phyloP scores from a whole-genome alignment of 2,329 filamentous ascomycete species.

The Sclerotinia trifoliorum region DNA sequence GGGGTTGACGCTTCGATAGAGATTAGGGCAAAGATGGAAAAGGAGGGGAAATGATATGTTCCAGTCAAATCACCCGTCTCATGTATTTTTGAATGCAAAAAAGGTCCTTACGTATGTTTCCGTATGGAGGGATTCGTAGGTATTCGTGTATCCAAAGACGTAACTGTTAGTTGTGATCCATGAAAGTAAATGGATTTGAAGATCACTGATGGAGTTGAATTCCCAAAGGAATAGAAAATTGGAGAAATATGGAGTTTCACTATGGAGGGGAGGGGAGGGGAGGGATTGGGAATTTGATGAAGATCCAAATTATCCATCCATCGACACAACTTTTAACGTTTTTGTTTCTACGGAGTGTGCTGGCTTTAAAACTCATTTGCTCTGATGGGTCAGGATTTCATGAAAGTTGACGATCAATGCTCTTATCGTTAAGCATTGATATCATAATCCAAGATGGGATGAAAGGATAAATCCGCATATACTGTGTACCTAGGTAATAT shows the following conservation, averaged over 20 bases:
- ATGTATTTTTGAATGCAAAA: slow-evolving; percentile 6
- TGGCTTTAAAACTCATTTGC: background rate
- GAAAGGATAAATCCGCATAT: slow-evolving; percentile 10
- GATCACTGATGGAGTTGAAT: background rate
- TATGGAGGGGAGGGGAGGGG: background rate
- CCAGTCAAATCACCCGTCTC: slow-evolving; percentile 8
- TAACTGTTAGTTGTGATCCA: background rate
- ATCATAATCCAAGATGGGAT: slow-evolving; percentile 9
- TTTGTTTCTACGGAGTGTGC: background rate
- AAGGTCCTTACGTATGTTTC: background rate
- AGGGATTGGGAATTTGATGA: slow-evolving; percentile 14
- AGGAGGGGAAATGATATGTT: slow-evolving; percentile 12
- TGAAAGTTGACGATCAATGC: slow-evolving; percentile 16
- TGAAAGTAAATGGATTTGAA: background rate
- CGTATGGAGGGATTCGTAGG: background rate
- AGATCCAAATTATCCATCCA: slow-evolving; percentile 16
- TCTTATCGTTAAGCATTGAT: background rate
- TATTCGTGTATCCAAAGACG: background rate
- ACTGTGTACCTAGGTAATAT: background rate
- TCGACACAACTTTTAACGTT: background rate
- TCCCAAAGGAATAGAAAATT: slow-evolving; percentile 1
- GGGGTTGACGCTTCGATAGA: background rate
- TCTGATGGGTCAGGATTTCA: slow-evolving; percentile 22
- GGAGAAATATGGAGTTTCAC: slow-evolving; percentile 12
- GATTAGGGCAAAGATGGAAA: background rate